These are phyloP conservation scores for Omphalea diandra DNA, from an alignment of 441 rosid species.

Conservation along the genomic window DNA sequence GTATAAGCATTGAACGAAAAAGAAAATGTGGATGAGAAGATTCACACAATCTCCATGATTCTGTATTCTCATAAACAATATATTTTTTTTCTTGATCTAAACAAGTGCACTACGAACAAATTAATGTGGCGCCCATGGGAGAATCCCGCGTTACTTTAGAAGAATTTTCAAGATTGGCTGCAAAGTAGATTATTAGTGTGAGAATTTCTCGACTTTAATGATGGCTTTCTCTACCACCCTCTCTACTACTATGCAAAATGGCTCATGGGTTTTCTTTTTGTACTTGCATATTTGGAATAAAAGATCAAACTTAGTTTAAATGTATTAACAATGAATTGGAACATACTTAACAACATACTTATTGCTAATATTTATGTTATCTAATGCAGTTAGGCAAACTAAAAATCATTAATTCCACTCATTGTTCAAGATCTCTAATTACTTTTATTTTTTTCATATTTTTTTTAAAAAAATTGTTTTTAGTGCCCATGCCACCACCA, in stretches of 20 bases:
- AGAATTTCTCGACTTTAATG: not conserved
- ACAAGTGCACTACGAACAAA: not conserved
- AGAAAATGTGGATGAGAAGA: constrained; percentile 20
- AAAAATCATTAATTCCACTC: constrained; percentile 29
- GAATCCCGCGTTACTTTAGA: not conserved
- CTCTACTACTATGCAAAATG: not conserved
- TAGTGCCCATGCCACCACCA: constrained; percentile 37
- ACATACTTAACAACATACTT: constrained; percentile 23
- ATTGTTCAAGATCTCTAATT: constrained; percentile 10
- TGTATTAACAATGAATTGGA: constrained; percentile 22
- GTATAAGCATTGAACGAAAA: not conserved
- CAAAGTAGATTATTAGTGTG: not conserved
- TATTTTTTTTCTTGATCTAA: not conserved
- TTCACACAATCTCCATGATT: constrained; percentile 18
- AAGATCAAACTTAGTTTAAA: constrained; percentile 9
- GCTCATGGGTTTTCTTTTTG: constrained; percentile 2
- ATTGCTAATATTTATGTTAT: constrained; percentile 21
- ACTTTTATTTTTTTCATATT: not conserved
- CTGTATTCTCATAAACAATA: not conserved
- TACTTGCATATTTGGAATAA: constrained; percentile 7
- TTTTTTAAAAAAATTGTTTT: too few species aligned
- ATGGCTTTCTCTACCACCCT: not conserved
- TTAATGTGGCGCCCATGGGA: not conserved
- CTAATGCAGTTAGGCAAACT: constrained; percentile 19
- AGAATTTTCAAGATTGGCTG: not conserved